Base-by-base conservation (phyloP, 2,329 filamentous ascomycete genomes). In the Calonectria montana region DNA sequence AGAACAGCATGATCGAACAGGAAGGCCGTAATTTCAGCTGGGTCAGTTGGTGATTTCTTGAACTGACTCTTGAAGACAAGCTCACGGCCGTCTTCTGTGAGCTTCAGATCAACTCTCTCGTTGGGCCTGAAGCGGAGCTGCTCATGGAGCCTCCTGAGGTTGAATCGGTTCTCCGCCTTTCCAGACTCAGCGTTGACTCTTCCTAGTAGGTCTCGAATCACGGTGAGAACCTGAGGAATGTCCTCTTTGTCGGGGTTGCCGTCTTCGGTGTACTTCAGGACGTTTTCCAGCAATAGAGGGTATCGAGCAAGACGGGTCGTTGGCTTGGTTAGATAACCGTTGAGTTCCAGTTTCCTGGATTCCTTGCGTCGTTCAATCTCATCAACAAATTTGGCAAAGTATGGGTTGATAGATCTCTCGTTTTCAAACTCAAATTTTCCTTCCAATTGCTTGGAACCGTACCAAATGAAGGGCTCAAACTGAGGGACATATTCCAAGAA, bases 361-460 rank as follows among this genome's bases (percentile, higher is more conserved):
- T 99, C 97, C 83, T 98, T 98, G 77, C 97, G 91, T 70, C 97
- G 90, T 83, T 99, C 97, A 7, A 97, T 97, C 82, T 98, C 96
- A 76, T 99, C 97, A 29, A 98, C 97, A 78, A 98, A 98, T 79
- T 94, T 94, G 64, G 93, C 88, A 82, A 99, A 99, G 47, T 90
- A 91, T 1, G 92, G 90, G 79, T 99, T 99, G 69, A 92, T 90
- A 18, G 94, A 93, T 78, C 97, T 94, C 85, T 99, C 97, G 79
- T 97, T 97, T 84, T 99, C 97, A 81, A 98, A 99, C 81, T 98
- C 97, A 80, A 96, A 98, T 83, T 99, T 98, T 77, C 94, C 97
- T 82, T 98, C 97, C 57, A 99, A 87, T 83, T 99, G 97, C 81
- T 96, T 98, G 47, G 96, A 94, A 80, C 97, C 97, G 80, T 99